Percentiles rank a stretch among this genome's conserved stretches.
These are phyloP conservation scores for Fusarium keratoplasticum DNA, from an alignment of 2,329 filamentous ascomycete species.

Conservation along the genomic window DNA sequence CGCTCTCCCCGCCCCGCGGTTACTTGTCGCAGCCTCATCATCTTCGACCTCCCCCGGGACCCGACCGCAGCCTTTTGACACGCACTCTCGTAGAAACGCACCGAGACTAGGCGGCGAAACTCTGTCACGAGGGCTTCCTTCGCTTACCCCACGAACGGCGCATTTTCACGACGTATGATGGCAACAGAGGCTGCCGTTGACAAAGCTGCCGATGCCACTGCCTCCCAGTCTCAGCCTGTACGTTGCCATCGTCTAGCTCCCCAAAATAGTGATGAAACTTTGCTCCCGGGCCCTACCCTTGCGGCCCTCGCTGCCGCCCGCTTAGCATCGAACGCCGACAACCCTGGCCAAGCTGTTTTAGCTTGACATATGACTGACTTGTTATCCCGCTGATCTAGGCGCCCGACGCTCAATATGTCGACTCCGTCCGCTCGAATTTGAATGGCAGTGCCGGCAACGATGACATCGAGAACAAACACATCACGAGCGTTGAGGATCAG, in stretches of 20 bases:
- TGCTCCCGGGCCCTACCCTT: neutral
- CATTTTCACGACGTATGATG: conserved; percentile 69
- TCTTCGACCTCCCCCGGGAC: conserved; percentile 17
- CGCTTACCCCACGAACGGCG: conserved; percentile 47
- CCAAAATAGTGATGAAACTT: neutral
- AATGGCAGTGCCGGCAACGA: conserved; percentile 63
- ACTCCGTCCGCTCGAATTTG: conserved; percentile 56
- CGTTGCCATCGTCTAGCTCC: conserved; percentile 42
- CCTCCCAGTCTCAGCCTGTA: conserved; percentile 60
- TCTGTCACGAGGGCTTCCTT: conserved; percentile 43
- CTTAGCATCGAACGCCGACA: neutral
- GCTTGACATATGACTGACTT: conserved; percentile 30
- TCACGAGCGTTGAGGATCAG: conserved; percentile 68
- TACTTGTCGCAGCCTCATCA: conserved; percentile 33
- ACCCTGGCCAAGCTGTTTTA: neutral
- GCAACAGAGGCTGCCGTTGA: conserved; percentile 70
- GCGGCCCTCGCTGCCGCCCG: neutral
- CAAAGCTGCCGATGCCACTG: conserved; percentile 65
- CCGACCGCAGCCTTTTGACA: conserved; percentile 27
- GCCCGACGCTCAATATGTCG: conserved; percentile 61
- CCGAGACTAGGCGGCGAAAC: conserved; percentile 39
- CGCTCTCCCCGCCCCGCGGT: conserved; percentile 36
- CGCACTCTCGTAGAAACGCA: conserved; percentile 24
- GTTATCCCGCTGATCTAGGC: conserved; percentile 33
- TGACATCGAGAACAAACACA: conserved; percentile 68